Percentiles rank a stretch among this genome's conserved stretches.
Evolutionary conservation across 2,329 filamentous ascomycete genomes (phyloP).

Genomic region (Metarhizium guizhouense): DNA sequence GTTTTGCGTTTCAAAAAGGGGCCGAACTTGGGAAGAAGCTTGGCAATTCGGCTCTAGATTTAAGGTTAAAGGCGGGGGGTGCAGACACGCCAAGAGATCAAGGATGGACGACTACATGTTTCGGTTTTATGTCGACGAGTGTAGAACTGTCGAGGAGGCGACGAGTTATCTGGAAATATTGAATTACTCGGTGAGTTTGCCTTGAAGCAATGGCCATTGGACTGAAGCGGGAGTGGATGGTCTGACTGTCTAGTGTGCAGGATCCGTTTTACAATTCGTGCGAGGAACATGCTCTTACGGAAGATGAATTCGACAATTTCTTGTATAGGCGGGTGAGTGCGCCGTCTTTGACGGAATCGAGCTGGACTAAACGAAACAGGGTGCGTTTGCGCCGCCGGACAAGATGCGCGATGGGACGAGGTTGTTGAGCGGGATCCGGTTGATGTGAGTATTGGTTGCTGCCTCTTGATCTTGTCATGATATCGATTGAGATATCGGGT

Average conservation of each 20-base stretch:
- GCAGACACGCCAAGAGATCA: background rate
- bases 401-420: conserved; percentile 32
- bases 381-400: conserved; percentile 39
- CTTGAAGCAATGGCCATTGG: no score
- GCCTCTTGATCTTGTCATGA: background rate
- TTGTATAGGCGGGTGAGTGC: conserved; percentile 37
- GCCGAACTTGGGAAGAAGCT: background rate
- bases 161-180: conserved; percentile 50
- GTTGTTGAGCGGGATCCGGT: conserved; percentile 41
- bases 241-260: conserved; percentile 19
- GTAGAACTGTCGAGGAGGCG: conserved; percentile 38
- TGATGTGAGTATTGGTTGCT: conserved; percentile 36
- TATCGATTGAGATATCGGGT: background rate
- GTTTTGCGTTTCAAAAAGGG: background rate
- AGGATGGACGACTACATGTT: conserved; percentile 54
- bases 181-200: conserved; percentile 42
- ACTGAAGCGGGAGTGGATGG: no score
- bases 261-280: conserved; percentile 38
- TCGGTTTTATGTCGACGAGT: conserved; percentile 35
- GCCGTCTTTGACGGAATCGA: background rate
- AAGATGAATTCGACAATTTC: conserved; percentile 51
- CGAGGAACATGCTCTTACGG: conserved; percentile 42
- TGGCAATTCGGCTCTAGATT: background rate
- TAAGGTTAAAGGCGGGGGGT: background rate
- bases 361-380: conserved; percentile 24